These are phyloP conservation scores for Penicillium psychrofluorescens DNA, from an alignment of 495 filamentous ascomycete species.

Conservation along the genomic window DNA sequence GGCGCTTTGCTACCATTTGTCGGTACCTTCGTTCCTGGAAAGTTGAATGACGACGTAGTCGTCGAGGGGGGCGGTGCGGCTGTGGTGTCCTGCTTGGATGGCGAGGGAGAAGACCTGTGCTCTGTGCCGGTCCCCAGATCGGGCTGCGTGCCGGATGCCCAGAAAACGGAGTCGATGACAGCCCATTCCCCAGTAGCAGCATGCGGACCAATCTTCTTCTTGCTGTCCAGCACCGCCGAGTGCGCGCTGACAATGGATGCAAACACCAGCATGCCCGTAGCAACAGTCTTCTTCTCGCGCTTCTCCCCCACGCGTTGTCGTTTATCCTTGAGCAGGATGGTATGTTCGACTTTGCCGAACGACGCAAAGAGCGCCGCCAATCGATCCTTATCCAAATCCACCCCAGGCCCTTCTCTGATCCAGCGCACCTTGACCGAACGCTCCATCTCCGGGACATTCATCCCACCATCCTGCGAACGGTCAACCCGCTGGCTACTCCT, in stretches of 20 bases:
- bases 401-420: slow-evolving; percentile 39
- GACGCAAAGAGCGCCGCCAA: slow-evolving; percentile 38
- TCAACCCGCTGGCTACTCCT: slow-evolving; percentile 30
- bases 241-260: slow-evolving; percentile 54
- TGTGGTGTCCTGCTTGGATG: slow-evolving; percentile 10
- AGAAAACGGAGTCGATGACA: slow-evolving; percentile 46
- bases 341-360: slow-evolving; percentile 51
- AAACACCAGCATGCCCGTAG: slow-evolving; percentile 50
- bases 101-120: slow-evolving; percentile 8
- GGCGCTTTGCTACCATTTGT: slow-evolving; percentile 33
- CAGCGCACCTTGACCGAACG: slow-evolving; percentile 55
- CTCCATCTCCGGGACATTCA: slow-evolving; percentile 48
- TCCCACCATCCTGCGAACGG: slow-evolving; percentile 30
- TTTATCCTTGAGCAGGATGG: slow-evolving; percentile 49
- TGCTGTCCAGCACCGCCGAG: slow-evolving; percentile 49
- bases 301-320: slow-evolving; percentile 41
- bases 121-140: slow-evolving; percentile 21
- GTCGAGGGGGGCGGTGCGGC: slow-evolving; percentile 8
- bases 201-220: slow-evolving; percentile 29
- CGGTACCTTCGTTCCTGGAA: slow-evolving; percentile 24
- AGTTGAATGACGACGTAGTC: slow-evolving; percentile 27
- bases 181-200: slow-evolving; percentile 32
- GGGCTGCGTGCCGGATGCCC: slow-evolving; percentile 48
- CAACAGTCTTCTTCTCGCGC: slow-evolving; percentile 47
- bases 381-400: slow-evolving; percentile 36